Base-by-base conservation (phyloP, 1,284 basidiomycete genomes). In the Rhodotorula sp. region DNA sequence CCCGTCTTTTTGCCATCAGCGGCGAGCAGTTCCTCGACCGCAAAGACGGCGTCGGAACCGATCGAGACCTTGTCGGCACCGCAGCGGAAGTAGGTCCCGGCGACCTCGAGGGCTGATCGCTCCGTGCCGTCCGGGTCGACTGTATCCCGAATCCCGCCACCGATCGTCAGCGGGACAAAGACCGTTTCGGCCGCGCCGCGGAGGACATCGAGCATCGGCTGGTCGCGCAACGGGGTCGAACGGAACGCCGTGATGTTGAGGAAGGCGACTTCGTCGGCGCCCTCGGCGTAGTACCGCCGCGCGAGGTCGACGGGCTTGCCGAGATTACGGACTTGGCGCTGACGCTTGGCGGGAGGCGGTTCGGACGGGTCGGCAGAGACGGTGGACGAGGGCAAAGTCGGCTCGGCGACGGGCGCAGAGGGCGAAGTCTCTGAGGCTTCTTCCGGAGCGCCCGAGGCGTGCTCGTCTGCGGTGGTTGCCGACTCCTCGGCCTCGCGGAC, bases 241-340 rank as follows among this genome's bases (percentile, higher is more conserved):
- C 97, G 91, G 88, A 99, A 99, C 67, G 95, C 97, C 14, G 97
- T 99, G 85, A 99, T 99, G 84, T 99, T 99, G 81, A 99, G 89
- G 78, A 99, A 90, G 79, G 93, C 96, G 62, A 99, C 86, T 83
- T 99, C 97, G 83, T 99, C 97, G 60, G 97, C 97, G 48, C 95
- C 96, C 61, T 89, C 87, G 23, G 85, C 82, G 83, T 91, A 98
- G 84, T 99, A 99, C 72, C 88, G 87, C 62, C 87, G 86, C 3
- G 96, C 91, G 64, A 99, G 88, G 52, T 93, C 89, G 78, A 99
- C 93, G 4, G 97, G 97, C 83, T 97, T 98, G 70, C 97, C 97
- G 71, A 99, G 89, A 82, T 99, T 99, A 74, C 97, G 90, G 10
- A 99, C 97, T 6, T 89, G 88, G 49, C 93, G 78, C 57, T 77